phyloP scores from a whole-genome alignment of 306 rosid species.

The Lathyrus sativus region DNA sequence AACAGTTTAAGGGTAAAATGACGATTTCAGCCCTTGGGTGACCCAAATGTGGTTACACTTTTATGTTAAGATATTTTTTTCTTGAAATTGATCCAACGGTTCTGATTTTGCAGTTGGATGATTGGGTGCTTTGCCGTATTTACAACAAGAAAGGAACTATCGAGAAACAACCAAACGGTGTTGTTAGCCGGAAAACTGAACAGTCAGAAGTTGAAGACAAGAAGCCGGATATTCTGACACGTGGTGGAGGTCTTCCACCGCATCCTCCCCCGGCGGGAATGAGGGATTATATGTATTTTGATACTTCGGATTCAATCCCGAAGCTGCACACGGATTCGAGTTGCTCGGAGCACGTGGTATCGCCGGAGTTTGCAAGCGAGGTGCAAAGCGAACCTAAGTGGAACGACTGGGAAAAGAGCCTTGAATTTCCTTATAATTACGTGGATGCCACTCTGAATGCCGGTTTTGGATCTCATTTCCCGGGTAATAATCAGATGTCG shows the following conservation, averaged over 20 bases:
- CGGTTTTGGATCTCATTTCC: slow-evolving; percentile 56
- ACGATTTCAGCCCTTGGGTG: background rate
- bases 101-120: slow-evolving; percentile 79
- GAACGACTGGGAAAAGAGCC: slow-evolving; percentile 74
- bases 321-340: slow-evolving; percentile 91
- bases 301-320: slow-evolving; percentile 77
- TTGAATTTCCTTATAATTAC: slow-evolving; percentile 61
- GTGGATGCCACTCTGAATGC: slow-evolving; percentile 53
- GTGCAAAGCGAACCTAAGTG: slow-evolving; percentile 93
- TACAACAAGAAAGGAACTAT: slow-evolving; percentile 82
- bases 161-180: slow-evolving; percentile 51
- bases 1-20: slow-evolving; percentile 79
- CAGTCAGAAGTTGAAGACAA: slow-evolving; percentile 52
- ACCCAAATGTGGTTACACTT: background rate
- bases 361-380: slow-evolving; percentile 85
- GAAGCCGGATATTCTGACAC: slow-evolving; percentile 58
- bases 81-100: slow-evolving; percentile 37
- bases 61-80: background rate
- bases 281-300: slow-evolving; percentile 61
- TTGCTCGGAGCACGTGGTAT: slow-evolving; percentile 94
- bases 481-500: slow-evolving; percentile 65
- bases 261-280: slow-evolving; percentile 28
- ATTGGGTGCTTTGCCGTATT: slow-evolving; percentile 95
- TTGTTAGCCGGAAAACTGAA: slow-evolving; percentile 19
- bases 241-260: slow-evolving; percentile 22